Conservation (phyloP, 1,284 basidiomycete species). For the Naganishia sp. region DNA sequence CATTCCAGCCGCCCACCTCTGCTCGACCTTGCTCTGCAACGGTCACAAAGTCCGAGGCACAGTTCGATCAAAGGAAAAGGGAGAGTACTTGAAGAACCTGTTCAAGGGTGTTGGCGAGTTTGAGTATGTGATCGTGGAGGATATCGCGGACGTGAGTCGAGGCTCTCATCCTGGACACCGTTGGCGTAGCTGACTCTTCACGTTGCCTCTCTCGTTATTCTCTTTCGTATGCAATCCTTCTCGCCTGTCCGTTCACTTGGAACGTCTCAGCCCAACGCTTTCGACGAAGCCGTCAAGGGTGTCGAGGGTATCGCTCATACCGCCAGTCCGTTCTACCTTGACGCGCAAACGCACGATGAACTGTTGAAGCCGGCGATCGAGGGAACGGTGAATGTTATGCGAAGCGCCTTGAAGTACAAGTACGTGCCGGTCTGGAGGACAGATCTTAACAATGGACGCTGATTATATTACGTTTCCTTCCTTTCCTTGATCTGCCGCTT, state of each 20-base stretch:
- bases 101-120: slow-evolving; percentile 60
- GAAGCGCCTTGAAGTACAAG: slow-evolving; percentile 61
- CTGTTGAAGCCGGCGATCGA: slow-evolving; percentile 65
- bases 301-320: slow-evolving; percentile 61
- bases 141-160: slow-evolving; percentile 59
- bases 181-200: background rate
- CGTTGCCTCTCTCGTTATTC: background rate
- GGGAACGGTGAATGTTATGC: slow-evolving; percentile 64
- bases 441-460: background rate
- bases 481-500: background rate
- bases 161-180: too few relatives aligned
- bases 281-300: slow-evolving; percentile 68
- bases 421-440: slow-evolving; percentile 38
- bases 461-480: background rate
- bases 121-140: slow-evolving; percentile 60
- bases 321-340: slow-evolving; percentile 43
- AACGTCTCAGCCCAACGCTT: slow-evolving; percentile 61
- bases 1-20: slow-evolving; percentile 40
- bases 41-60: slow-evolving; percentile 60
- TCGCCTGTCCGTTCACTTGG: background rate
- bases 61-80: slow-evolving; percentile 61
- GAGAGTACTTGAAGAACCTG: slow-evolving; percentile 57
- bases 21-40: slow-evolving; percentile 41
- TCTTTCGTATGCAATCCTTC: background rate
- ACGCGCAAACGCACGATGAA: slow-evolving; percentile 53